Evolutionary conservation across 2,329 filamentous ascomycete species (phyloP).

Genomic region (Cladophialophora yegresii): DNA sequence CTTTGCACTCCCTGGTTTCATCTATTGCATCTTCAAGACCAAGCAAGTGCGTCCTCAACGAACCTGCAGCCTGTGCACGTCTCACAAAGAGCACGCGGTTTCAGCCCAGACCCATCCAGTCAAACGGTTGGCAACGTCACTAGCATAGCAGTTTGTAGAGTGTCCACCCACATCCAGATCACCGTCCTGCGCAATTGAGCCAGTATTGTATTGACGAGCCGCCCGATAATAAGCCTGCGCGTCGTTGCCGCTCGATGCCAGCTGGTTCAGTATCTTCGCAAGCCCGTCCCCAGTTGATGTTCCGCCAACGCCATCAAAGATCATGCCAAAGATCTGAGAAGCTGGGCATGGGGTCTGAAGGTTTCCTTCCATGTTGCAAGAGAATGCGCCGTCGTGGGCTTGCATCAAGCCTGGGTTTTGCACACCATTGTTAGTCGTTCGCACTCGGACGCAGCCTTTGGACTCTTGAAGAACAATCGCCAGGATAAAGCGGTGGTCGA

Average conservation of each 20-base stretch:
- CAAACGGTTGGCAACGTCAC: slow-evolving; percentile 32
- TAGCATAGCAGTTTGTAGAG: slow-evolving; percentile 28
- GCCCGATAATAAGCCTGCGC: slow-evolving; percentile 28
- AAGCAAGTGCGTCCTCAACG: neutral
- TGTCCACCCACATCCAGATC: slow-evolving; percentile 26
- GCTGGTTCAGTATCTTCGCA: slow-evolving; percentile 13
- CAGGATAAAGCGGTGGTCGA: slow-evolving; percentile 46
- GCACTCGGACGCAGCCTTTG: slow-evolving; percentile 49
- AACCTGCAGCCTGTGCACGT: neutral
- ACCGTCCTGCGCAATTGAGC: slow-evolving; percentile 20
- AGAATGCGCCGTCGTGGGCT: slow-evolving; percentile 42
- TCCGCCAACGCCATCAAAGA: slow-evolving; percentile 31
- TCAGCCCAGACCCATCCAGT: slow-evolving; percentile 25
- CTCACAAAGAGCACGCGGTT: slow-evolving; percentile 8
- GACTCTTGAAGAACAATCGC: slow-evolving; percentile 52
- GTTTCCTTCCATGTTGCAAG: slow-evolving; percentile 42
- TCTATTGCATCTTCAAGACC: neutral
- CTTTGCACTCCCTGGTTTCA: neutral
- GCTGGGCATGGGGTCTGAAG: slow-evolving; percentile 23
- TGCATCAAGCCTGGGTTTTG: slow-evolving; percentile 50
- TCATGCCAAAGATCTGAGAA: slow-evolving; percentile 31
- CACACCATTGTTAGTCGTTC: slow-evolving; percentile 47
- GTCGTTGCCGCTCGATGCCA: slow-evolving; percentile 6
- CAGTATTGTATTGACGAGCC: slow-evolving; percentile 32
- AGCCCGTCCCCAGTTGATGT: slow-evolving; percentile 28